Percentiles rank a stretch among this genome's conserved stretches.
Evolutionary conservation across 129 eudicot species (phyloP).

Genomic region (Dittrichia graveolens): DNA sequence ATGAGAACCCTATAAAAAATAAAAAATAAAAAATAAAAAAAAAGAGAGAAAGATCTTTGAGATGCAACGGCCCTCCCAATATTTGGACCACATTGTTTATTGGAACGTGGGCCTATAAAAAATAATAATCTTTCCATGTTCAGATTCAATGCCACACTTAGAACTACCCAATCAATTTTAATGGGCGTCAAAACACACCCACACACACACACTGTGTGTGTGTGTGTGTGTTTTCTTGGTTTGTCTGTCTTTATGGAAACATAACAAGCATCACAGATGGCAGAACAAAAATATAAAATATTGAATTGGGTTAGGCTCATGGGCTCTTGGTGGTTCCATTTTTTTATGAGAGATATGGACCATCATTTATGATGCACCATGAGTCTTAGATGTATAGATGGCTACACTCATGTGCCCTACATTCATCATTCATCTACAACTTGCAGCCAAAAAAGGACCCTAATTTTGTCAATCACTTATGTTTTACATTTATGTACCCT

Average conservation of each 20-base stretch:
- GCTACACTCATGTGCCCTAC: slow-evolving; percentile 28
- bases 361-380: slow-evolving; percentile 36
- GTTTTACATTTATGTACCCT: neutral
- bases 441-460: slow-evolving; percentile 32
- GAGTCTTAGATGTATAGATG: slow-evolving; percentile 21
- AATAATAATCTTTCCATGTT: slow-evolving; percentile 14
- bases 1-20: too few relatives aligned
- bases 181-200: too few relatives aligned
- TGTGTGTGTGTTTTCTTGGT: slow-evolving; percentile 31
- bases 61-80: slow-evolving; percentile 1
- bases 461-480: slow-evolving; percentile 3
- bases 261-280: slow-evolving; percentile 31
- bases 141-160: slow-evolving; percentile 24
- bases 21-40: too few relatives aligned
- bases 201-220: slow-evolving; percentile 9
- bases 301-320: slow-evolving; percentile 36
- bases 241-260: slow-evolving; percentile 42
- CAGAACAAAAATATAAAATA: slow-evolving; percentile 13
- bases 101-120: slow-evolving; percentile 29
- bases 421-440: slow-evolving; percentile 23
- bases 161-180: slow-evolving; percentile 24
- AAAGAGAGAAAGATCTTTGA: too few relatives aligned
- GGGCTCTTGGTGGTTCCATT: slow-evolving; percentile 16
- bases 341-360: slow-evolving; percentile 27
- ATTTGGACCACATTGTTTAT: slow-evolving; percentile 34